Evolutionary conservation across 1,139 yeast species (phyloP).

Genomic region (Scheffersomyces parashehatae): DNA sequence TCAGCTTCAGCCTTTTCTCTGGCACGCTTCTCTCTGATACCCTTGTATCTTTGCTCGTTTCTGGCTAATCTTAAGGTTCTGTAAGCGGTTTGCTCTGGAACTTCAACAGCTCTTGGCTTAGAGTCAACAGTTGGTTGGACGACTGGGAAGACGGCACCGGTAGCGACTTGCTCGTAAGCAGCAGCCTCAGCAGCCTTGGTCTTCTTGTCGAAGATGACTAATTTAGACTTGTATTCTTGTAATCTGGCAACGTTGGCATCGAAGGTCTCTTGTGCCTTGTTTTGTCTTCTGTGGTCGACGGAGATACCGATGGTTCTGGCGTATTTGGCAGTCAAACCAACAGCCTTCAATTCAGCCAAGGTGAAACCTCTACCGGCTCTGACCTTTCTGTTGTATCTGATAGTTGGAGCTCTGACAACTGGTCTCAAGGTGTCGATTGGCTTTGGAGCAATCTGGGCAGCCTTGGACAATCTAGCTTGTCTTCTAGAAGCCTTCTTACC

Average conservation of each 20-base stretch:
- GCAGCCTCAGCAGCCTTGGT: constrained; percentile 70
- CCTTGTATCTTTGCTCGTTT: constrained; percentile 89
- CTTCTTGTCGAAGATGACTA: constrained; percentile 94
- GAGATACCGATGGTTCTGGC: constrained; percentile 99
- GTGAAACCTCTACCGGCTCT: constrained; percentile 99
- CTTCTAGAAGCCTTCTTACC: constrained; percentile 98
- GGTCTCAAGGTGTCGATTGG: constrained; percentile 97
- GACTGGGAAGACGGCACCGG: constrained; percentile 90
- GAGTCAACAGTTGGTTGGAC: constrained; percentile 72
- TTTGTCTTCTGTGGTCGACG: constrained; percentile 99
- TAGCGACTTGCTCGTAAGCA: constrained; percentile 72
- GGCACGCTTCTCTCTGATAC: constrained; percentile 97
- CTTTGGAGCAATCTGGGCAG: constrained; percentile 95
- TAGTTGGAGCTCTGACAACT: constrained; percentile 96
- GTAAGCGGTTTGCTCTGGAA: constrained; percentile 86
- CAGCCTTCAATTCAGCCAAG: constrained; percentile 97
- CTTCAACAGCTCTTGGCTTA: constrained; percentile 89
- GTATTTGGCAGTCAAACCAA: constrained; percentile 90
- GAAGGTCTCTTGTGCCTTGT: constrained; percentile 95
- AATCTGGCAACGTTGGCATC: constrained; percentile 95
- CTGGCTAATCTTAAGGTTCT: constrained; percentile 94
- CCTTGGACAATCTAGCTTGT: constrained; percentile 89
- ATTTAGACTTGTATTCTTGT: constrained; percentile 93
- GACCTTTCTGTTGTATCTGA: constrained; percentile 98
- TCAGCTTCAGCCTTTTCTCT: constrained; percentile 97